Conservation (phyloP, 2,329 filamentous ascomycete species). For the Phialophora verrucosa region DNA sequence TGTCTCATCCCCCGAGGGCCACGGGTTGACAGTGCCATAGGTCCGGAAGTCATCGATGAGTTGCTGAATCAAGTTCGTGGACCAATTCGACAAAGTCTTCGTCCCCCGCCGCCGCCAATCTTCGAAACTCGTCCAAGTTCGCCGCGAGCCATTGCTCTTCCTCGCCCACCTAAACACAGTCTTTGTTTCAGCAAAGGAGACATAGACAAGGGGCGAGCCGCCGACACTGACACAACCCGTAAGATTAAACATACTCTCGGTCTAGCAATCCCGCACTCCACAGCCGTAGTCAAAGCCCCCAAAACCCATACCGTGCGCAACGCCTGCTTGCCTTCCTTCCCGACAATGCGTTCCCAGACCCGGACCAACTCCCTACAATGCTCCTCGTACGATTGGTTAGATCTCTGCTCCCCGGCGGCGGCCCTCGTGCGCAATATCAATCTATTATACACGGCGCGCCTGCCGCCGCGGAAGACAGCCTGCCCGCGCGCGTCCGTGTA, state of each 20-base stretch:
- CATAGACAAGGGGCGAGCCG: not conserved
- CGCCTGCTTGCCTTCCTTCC: slow-evolving; percentile 15
- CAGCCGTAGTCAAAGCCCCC: slow-evolving; percentile 31
- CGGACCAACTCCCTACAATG: slow-evolving; percentile 28
- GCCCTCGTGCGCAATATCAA: slow-evolving; percentile 27
- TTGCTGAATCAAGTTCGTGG: slow-evolving; percentile 23
- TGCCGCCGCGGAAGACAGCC: slow-evolving; percentile 28
- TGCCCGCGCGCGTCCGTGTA: slow-evolving; percentile 26
- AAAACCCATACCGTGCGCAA: slow-evolving; percentile 32
- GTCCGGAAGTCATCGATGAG: not conserved
- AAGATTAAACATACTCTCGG: slow-evolving; percentile 19
- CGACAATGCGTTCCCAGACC: slow-evolving; percentile 23
- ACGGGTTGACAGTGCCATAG: slow-evolving; percentile 12
- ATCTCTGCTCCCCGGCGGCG: slow-evolving; percentile 16
- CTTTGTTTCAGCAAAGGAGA: not conserved
- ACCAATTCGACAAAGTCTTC: slow-evolving; percentile 30
- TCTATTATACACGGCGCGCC: slow-evolving; percentile 25
- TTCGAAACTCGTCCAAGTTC: slow-evolving; percentile 27
- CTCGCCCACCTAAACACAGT: slow-evolving; percentile 28
- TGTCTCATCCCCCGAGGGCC: not conserved
- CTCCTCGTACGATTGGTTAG: slow-evolving; percentile 31
- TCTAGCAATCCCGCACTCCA: slow-evolving; percentile 31
- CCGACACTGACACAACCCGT: not conserved
- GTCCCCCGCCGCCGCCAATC: slow-evolving; percentile 26
- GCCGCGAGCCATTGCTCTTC: slow-evolving; percentile 27